Evolutionary conservation across 2,329 filamentous ascomycete genomes (phyloP).

Genomic region (Colletotrichum nymphaeae): DNA sequence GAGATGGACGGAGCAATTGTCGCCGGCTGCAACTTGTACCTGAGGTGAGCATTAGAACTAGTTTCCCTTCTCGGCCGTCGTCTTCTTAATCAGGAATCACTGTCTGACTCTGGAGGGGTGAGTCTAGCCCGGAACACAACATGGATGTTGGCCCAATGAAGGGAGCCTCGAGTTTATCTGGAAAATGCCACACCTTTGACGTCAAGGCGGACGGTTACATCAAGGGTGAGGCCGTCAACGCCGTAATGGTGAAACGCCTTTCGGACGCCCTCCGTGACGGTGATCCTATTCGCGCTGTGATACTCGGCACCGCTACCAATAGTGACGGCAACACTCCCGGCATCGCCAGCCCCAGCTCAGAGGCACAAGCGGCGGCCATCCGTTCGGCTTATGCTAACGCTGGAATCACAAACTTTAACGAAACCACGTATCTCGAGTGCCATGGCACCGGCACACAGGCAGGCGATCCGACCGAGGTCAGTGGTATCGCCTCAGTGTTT

Average conservation of each 20-base stretch:
- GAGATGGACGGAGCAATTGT: constrained; percentile 43
- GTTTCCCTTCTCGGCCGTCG: too few species aligned
- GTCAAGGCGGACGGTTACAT: constrained; percentile 55
- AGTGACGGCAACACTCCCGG: constrained; percentile 47
- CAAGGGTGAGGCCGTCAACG: constrained; percentile 56
- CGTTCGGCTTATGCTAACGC: constrained; percentile 44
- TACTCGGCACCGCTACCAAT: constrained; percentile 45
- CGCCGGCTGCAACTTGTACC: constrained; percentile 45
- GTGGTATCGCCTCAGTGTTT: constrained; percentile 43
- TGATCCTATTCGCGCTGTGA: constrained; percentile 49
- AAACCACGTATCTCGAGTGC: constrained; percentile 48
- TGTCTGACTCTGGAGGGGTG: too few species aligned
- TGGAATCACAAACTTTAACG: constrained; percentile 36
- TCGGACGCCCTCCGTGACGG: constrained; percentile 53
- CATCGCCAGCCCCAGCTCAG: constrained; percentile 46
- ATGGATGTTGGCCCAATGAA: constrained; percentile 26
- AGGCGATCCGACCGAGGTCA: constrained; percentile 51
- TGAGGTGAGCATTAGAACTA: constrained; percentile 30
- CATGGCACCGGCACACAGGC: constrained; percentile 53
- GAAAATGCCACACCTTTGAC: constrained; percentile 35
- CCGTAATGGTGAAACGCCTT: constrained; percentile 55
- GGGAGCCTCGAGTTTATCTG: neutral
- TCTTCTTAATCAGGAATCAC: too few species aligned
- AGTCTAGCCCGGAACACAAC: constrained; percentile 39
- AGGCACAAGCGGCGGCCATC: constrained; percentile 45